Evolutionary conservation across 1,284 basidiomycete species (phyloP), one percentile per base, ranked within the genome.

Genomic region (Heterobasidion occidentale): DNA sequence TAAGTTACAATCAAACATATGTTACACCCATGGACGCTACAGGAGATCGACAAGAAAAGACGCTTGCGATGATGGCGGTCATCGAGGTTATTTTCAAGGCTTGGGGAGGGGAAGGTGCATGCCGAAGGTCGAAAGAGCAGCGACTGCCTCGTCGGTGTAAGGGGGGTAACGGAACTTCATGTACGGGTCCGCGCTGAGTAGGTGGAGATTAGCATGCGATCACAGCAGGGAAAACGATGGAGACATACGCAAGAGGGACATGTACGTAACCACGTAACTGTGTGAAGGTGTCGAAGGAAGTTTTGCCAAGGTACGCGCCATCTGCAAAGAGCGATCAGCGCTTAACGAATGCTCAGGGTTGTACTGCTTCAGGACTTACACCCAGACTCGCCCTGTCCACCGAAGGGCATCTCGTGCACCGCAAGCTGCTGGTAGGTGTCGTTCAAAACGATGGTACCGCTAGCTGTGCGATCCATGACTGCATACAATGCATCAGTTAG

Each of bases 271-370:
- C 55, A 12, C 70, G 62, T 2, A 55, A 36, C 50, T 71, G 70
- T 9, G 65, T 68, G 59, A 71, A 71, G 9, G 59, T 63, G 49
- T 71, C 67, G 55, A 69, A 71, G 0, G 67, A 62, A 56, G 62
- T 62, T 53, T 69, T 70, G 14, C 64, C 58, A 15, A 63, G 60
- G 36, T 68, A 62, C 9, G 57, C 57, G 9, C 70, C 70, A 53
- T 69, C 68, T 70, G 53, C 15, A 15, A 20, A 51, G 9, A 33
- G 27, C 27, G 14, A 36, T 12, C 3, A 19, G 14, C 14, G 34
- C 36, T 14, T 19, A 36, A 11, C 44, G 7, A 14, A 14, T 34
- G 6, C 14, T 12, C 14, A 35, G 15, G 36, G 9, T 38, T 3
- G 33, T 20, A 2, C 7, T 1, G 17, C 6, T n/a, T 15, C 15